Base-by-base conservation (phyloP, 768 basidiomycete genomes). In the Xanthoconium purpureum region DNA sequence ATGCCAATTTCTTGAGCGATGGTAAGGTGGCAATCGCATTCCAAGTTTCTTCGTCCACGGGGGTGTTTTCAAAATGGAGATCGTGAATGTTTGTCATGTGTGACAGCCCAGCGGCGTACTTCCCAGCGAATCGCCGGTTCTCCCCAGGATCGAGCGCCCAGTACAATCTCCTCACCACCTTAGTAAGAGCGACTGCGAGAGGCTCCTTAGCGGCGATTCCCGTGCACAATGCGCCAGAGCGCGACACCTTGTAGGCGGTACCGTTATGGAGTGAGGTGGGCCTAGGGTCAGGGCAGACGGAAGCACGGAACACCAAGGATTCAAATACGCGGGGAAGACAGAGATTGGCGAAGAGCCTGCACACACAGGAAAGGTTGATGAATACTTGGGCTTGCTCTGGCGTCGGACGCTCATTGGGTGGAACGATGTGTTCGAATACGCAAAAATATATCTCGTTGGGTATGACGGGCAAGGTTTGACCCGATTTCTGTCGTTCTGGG, bases 151-250 rank as follows among this genome's bases (percentile, higher is more conserved):
- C 8, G 30, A 35, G 9, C 13, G 3, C 0, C 64, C 58, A 62
- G 37, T 40, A 0, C 2, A 2, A 68, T 0, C 52, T 53, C 47
- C 64, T 71, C 44, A n/a, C n/a, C n/a, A n/a, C n/a, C n/a, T n/a
- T n/a, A n/a, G n/a, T n/a, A n/a, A n/a, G n/a, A n/a, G n/a, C n/a
- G n/a, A n/a, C n/a, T n/a, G n/a, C n/a, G n/a, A n/a, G n/a, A n/a
- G n/a, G n/a, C n/a, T n/a, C n/a, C 30, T 63, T 58, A n/a, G 54
- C 69, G 6, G 62, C 53, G 11, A 76, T 54, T 5, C 60, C 67
- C 29, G 67, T 51, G 50, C 70, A 77, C 50, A 74, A 68, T 6
- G 6, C 24, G 0, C 12, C 30, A 29, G 5, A 53, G 44, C 43
- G 64, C 3, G 57, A 47, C 5, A 50, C 11, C 36, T 11, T 33